phyloP scores from a whole-genome alignment of 352 stramenopile genomes.

The Globisporangium okanoganense region DNA sequence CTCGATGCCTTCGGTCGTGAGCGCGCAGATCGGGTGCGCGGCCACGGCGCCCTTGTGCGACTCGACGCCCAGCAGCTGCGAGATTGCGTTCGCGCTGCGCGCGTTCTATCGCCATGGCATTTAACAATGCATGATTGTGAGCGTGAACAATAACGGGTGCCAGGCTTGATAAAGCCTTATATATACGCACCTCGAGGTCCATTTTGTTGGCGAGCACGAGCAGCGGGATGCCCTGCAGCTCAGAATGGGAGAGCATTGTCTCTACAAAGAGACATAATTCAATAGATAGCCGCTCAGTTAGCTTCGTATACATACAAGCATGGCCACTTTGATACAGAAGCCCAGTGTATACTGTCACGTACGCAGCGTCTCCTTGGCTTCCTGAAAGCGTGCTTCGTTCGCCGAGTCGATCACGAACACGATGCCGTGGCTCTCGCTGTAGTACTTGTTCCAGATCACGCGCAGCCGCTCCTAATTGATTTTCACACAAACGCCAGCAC shows the following conservation, averaged over 20 bases:
- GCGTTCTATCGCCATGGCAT: constrained; percentile 24
- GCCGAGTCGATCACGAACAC: constrained; percentile 90
- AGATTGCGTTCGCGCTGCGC: constrained; percentile 34
- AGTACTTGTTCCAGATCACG: constrained; percentile 94
- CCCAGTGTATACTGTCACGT: constrained; percentile 7
- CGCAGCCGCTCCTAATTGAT: constrained; percentile 66
- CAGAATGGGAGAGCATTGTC: constrained; percentile 73
- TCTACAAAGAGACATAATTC: constrained; percentile 30
- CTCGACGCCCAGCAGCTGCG: constrained; percentile 40
- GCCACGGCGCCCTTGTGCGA: constrained; percentile 32
- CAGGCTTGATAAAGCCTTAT: background rate
- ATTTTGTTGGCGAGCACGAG: constrained; percentile 92
- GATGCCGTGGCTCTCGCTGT: constrained; percentile 89
- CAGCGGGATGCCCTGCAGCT: constrained; percentile 79
- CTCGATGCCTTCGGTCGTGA: constrained; percentile 69
- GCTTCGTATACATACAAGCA: background rate
- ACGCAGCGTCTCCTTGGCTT: constrained; percentile 85
- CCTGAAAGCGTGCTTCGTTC: constrained; percentile 83
- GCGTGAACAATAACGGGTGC: background rate
- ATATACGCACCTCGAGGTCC: constrained; percentile 52
- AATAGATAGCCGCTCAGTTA: background rate
- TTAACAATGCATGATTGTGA: background rate
- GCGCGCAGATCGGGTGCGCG: constrained; percentile 52
- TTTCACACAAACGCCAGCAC: background rate
- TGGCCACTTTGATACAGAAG: background rate